Conservation (phyloP, 352 stramenopile species). For the Globisporangium mamillatum region DNA sequence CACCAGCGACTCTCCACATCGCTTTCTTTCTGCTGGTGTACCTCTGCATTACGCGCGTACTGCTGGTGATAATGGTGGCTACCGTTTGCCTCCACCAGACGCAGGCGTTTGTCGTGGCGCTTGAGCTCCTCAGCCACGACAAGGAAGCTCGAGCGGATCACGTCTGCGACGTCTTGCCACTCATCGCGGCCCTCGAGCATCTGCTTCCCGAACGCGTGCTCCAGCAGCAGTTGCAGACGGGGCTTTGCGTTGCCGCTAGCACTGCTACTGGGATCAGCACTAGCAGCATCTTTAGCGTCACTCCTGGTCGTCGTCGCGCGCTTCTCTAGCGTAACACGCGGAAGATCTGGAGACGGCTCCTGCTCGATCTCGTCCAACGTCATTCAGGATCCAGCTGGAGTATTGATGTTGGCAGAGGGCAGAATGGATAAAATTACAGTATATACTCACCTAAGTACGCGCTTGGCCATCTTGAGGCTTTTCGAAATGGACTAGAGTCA, state of each 20-base stretch:
- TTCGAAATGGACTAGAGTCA: too few relatives aligned
- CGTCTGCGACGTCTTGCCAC: slow-evolving; percentile 42
- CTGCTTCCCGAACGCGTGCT: slow-evolving; percentile 33
- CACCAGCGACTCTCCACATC: slow-evolving; percentile 1
- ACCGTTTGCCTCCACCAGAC: not conserved
- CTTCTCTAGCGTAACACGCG: not conserved
- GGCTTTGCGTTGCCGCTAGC: not conserved
- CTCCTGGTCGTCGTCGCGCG: too few relatives aligned
- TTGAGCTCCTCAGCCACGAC: slow-evolving; percentile 44
- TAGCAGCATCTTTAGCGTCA: too few relatives aligned
- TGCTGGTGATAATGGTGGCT: not conserved
- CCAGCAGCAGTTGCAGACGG: slow-evolving; percentile 22
- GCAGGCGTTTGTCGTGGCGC: slow-evolving; percentile 22
- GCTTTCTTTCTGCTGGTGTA: not conserved
- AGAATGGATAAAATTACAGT: too few relatives aligned
- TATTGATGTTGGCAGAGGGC: too few relatives aligned
- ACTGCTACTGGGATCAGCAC: too few relatives aligned
- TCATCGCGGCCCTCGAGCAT: slow-evolving; percentile 36
- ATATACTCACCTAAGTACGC: too few relatives aligned
- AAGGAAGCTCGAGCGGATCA: slow-evolving; percentile 55
- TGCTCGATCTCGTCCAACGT: slow-evolving; percentile 5
- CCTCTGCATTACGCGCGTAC: not conserved
- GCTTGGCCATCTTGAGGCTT: too few relatives aligned
- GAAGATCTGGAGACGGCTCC: slow-evolving; percentile 3
- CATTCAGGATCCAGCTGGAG: too few relatives aligned